Base-by-base conservation (phyloP, 805 yeast species). In the Schwanniomyces pseudopolymorphus region DNA sequence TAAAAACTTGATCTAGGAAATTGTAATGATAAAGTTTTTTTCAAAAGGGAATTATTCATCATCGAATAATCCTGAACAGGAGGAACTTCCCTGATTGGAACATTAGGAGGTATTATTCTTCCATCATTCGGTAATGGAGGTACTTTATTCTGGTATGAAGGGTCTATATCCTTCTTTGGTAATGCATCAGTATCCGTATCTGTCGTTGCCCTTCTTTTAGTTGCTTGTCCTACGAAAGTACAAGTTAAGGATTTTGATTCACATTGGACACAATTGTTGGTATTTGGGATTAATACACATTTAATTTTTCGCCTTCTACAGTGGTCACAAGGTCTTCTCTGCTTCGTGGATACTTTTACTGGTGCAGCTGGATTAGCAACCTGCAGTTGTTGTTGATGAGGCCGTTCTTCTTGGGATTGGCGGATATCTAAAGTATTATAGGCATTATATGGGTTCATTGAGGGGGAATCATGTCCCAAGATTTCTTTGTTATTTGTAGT, bases 1-100 rank as follows among this genome's bases (percentile, higher is more conserved):
- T 83, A 87, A 58, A 89, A 89, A 16, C 96, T 85, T 0, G 96
- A 89, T 47, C 97, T 72, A 1, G 98, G 97, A 57, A 84, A 89
- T 60, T 89, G 97, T 17, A 88, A 67, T n/a, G 87, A 79, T 26
- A 84, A 70, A 0, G 90, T 84, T 54, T 81, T 83, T 56, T 83
- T 84, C 52, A 85, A 72, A 21, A 85, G 63, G 3, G 89, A 83
- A 49, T 83, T 78, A 53, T 78, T 82, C 63, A 85, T 74, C 35
- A 73, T 62, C 1, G 88, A 76, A 62, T 86, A 85, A 61, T 86
- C 91, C 43, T 80, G 83, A 11, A 85, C 73, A 1, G 89, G 89
- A 2, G 75, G 72, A 21, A 72, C 77, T 33, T 78, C 82, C 44
- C 85, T 58, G 28, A 80, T 74, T 3, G 66, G 65, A n/a, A 70